These are phyloP conservation scores for Lentinula sp. DNA, from an alignment of 768 basidiomycete species.

Conservation along the genomic window DNA sequence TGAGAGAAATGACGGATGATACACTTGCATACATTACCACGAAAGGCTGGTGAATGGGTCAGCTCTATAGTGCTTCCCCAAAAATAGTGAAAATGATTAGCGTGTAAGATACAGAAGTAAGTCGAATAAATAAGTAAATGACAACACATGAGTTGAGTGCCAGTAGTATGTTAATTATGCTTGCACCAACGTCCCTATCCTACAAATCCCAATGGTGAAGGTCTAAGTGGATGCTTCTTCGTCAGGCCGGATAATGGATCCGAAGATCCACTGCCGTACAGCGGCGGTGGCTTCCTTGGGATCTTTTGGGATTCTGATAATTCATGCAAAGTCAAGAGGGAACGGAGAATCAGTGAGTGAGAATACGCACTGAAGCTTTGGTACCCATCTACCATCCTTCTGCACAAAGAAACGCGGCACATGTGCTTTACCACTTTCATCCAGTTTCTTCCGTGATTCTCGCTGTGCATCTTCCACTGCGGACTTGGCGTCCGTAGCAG, in stretches of 20 bases:
- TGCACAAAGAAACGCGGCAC: conserved; percentile 79
- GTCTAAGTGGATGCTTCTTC: not conserved
- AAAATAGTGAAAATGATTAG: not conserved
- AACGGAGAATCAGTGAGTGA: conserved; percentile 3
- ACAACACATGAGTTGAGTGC: not conserved
- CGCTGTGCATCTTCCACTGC: conserved; percentile 90
- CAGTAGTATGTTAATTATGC: not conserved
- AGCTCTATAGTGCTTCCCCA: not conserved
- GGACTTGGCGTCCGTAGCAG: conserved; percentile 85
- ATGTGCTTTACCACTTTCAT: conserved; percentile 65
- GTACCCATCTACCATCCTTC: conserved; percentile 73
- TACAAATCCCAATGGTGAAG: not conserved
- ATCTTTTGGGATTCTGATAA: conserved; percentile 61
- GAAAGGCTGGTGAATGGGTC: not conserved
- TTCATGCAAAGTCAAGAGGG: conserved; percentile 1
- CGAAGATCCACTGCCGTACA: conserved; percentile 81
- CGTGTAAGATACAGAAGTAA: not conserved
- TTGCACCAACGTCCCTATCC: not conserved
- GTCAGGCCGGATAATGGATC: not conserved
- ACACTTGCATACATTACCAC: not conserved
- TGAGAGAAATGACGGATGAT: not conserved
- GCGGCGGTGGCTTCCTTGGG: conserved; percentile 57
- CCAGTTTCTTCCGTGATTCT: conserved; percentile 66
- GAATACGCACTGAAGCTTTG: conserved; percentile 62
- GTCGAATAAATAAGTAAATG: not conserved